Percentiles rank a stretch among this genome's conserved stretches.
These are phyloP conservation scores for Penicillium maclennaniae DNA, from an alignment of 495 filamentous ascomycete species.

Conservation along the genomic window DNA sequence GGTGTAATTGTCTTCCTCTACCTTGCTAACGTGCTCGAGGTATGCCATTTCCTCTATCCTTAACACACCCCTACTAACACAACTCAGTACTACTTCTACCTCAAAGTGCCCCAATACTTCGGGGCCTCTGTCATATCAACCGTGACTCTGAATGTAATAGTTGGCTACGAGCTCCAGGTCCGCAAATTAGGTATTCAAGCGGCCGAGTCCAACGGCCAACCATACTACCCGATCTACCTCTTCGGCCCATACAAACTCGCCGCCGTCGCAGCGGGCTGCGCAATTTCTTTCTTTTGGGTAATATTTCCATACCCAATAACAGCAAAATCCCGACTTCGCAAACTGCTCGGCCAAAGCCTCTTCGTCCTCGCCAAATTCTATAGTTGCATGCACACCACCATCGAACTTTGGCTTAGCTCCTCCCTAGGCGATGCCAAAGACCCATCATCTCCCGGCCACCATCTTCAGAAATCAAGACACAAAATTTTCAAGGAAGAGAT, in stretches of 20 bases:
- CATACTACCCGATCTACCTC: slow-evolving; percentile 63
- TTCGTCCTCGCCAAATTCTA: slow-evolving; percentile 74
- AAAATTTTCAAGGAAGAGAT: slow-evolving; percentile 34
- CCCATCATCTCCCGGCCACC: slow-evolving; percentile 13
- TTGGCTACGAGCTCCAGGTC: slow-evolving; percentile 74
- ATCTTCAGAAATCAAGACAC: slow-evolving; percentile 21
- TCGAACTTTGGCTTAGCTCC: slow-evolving; percentile 54
- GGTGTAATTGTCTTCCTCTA: slow-evolving; percentile 67
- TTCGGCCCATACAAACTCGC: slow-evolving; percentile 69
- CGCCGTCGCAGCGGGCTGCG: slow-evolving; percentile 61
- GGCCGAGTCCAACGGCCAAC: slow-evolving; percentile 60
- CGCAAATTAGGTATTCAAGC: slow-evolving; percentile 55
- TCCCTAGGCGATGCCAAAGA: slow-evolving; percentile 52
- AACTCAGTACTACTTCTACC: slow-evolving; percentile 55
- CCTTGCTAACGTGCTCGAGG: slow-evolving; percentile 60
- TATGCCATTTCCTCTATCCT: slow-evolving; percentile 17
- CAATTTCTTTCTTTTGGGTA: slow-evolving; percentile 74
- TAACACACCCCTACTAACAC: not conserved
- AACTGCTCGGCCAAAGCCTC: slow-evolving; percentile 60
- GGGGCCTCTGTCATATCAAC: slow-evolving; percentile 60
- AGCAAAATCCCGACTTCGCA: slow-evolving; percentile 63
- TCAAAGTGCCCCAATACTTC: slow-evolving; percentile 60
- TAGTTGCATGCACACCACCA: slow-evolving; percentile 60
- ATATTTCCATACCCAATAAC: slow-evolving; percentile 71
- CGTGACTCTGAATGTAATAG: slow-evolving; percentile 63